A percentile compares a stretch with the other conserved stretches of the same genome.
Evolutionary conservation across 1,139 yeast species (phyloP).

Genomic region (Blastobotrys apis): DNA sequence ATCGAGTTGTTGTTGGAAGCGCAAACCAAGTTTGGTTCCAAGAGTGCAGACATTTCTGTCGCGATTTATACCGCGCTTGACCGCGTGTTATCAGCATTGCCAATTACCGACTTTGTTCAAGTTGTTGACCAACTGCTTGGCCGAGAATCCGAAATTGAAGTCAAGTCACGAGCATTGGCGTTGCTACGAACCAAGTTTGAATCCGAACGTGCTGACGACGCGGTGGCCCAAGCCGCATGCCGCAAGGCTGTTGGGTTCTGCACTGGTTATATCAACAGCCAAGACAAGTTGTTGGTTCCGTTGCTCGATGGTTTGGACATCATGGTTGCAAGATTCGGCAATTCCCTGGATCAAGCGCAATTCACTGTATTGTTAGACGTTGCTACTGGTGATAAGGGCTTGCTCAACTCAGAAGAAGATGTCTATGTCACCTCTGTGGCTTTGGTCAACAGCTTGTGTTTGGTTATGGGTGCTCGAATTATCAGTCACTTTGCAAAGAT

Average conservation of each 20-base stretch:
- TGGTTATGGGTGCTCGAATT: constrained; percentile 75
- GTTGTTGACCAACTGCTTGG: constrained; percentile 54
- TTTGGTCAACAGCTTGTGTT: constrained; percentile 64
- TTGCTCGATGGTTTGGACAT: constrained; percentile 66
- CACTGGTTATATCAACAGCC: background rate
- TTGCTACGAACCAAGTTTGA: constrained; percentile 70
- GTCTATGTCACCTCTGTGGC: constrained; percentile 71
- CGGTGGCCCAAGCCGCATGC: constrained; percentile 39
- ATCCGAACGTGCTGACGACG: constrained; percentile 30
- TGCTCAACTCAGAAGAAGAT: constrained; percentile 35
- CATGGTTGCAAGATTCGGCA: constrained; percentile 60
- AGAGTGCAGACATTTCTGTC: constrained; percentile 11
- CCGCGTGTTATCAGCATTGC: constrained; percentile 62
- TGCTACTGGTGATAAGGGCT: constrained; percentile 54
- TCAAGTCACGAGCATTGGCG: constrained; percentile 39
- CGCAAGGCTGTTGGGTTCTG: constrained; percentile 15
- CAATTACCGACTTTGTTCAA: constrained; percentile 65
- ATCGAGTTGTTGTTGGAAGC: constrained; percentile 21
- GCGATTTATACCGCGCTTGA: constrained; percentile 48
- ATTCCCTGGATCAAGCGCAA: constrained; percentile 22
- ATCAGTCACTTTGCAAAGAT: constrained; percentile 83
- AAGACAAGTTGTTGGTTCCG: constrained; percentile 50
- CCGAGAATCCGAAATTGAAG: constrained; percentile 26
- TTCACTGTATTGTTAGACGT: constrained; percentile 48
- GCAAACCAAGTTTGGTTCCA: constrained; percentile 3